A percentile compares a stretch with the other conserved stretches of the same genome.
phyloP scores from a whole-genome alignment of 192 early-diverging fungal species.

The Entomortierella chlamydospora region DNA sequence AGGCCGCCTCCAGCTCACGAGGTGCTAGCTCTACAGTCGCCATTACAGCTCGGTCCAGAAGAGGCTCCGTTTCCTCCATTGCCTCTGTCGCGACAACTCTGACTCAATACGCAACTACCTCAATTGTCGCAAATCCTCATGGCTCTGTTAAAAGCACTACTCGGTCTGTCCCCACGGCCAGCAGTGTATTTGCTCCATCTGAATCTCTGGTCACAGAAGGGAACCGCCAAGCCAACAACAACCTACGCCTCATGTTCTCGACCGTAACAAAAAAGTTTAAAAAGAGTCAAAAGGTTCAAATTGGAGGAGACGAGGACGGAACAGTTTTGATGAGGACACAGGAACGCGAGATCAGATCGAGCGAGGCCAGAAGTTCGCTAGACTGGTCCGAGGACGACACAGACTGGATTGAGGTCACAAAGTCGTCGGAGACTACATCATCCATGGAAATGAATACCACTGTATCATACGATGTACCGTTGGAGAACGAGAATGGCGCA shows the following conservation, averaged over 20 bases:
- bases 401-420: conserved; percentile 47
- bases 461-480: conserved; percentile 38
- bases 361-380: conserved; percentile 22
- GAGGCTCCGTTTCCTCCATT: conserved; percentile 50
- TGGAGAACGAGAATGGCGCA: conserved; percentile 32
- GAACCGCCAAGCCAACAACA: conserved; percentile 43
- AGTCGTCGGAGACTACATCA: conserved; percentile 33
- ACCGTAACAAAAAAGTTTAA: conserved; percentile 64
- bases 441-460: conserved; percentile 40
- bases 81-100: conserved; percentile 44
- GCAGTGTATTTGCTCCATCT: conserved; percentile 6
- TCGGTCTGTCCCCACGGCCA: conserved; percentile 1
- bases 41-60: conserved; percentile 37
- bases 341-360: conserved; percentile 39
- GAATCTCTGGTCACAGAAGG: conserved; percentile 24
- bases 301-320: conserved; percentile 26
- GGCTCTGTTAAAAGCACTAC: conserved; percentile 21
- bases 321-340: conserved; percentile 30
- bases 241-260: conserved; percentile 59
- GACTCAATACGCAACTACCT: conserved; percentile 45
- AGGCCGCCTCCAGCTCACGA: conserved; percentile 25
- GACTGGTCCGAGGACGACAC: conserved; percentile 52
- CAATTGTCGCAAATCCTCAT: conserved; percentile 29
- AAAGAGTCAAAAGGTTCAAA: conserved; percentile 42
- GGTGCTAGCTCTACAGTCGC: conserved; percentile 35